phyloP scores from a whole-genome alignment of 345 rosid genomes.

The Ceriops zippeliana region DNA sequence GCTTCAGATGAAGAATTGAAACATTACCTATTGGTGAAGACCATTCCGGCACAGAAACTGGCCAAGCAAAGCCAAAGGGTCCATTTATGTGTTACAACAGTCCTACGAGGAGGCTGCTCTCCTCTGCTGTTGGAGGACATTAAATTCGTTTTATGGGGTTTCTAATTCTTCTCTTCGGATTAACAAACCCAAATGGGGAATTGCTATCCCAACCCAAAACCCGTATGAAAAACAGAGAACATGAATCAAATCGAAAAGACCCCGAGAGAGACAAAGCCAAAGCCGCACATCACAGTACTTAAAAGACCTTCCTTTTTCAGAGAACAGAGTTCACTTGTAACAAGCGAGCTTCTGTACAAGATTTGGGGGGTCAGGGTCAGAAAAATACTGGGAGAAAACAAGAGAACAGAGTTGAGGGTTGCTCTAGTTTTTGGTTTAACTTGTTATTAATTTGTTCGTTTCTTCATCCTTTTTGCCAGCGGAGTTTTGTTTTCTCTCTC shows the following conservation, averaged over 20 bases:
- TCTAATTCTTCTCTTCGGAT: neutral
- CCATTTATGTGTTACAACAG: slow-evolving; percentile 65
- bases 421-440: neutral
- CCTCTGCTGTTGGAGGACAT: slow-evolving; percentile 73
- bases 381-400: neutral
- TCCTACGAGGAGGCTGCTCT: slow-evolving; percentile 44
- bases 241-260: slow-evolving; percentile 14
- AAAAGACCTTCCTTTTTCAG: neutral
- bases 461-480: neutral
- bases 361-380: neutral
- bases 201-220: slow-evolving; percentile 10
- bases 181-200: slow-evolving; percentile 4
- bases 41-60: slow-evolving; percentile 77
- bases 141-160: slow-evolving; percentile 2
- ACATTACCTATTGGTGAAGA: slow-evolving; percentile 79
- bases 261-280: slow-evolving; percentile 14
- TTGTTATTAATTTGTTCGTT: slow-evolving; percentile 3
- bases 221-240: slow-evolving; percentile 23
- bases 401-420: neutral
- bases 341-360: neutral
- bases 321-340: neutral
- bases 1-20: neutral
- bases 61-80: slow-evolving; percentile 64
- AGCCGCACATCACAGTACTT: neutral
- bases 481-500: neutral